Conservation (phyloP, 1,284 basidiomycete genomes). For the Malassezia yamatoensis region DNA sequence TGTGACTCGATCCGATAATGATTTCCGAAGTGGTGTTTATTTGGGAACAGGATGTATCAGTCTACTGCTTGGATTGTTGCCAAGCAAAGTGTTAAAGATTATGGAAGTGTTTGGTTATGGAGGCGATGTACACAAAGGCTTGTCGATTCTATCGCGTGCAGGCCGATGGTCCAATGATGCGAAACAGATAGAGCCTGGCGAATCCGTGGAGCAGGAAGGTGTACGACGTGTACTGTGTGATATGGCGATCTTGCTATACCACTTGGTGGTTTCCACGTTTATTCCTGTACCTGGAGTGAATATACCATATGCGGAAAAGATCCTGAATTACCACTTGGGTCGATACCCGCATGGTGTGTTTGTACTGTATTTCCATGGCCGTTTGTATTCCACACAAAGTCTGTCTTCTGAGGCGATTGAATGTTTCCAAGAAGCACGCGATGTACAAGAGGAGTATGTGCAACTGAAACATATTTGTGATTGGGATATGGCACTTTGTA, state of each 20-base stretch:
- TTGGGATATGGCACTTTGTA: slow-evolving; percentile 45
- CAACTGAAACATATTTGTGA: slow-evolving; percentile 46
- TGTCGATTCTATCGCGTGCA: slow-evolving; percentile 34
- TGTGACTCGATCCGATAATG: slow-evolving; percentile 28
- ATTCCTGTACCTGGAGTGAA: slow-evolving; percentile 45
- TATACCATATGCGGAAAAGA: slow-evolving; percentile 43
- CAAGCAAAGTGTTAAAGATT: slow-evolving; percentile 44
- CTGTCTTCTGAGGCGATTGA: slow-evolving; percentile 33
- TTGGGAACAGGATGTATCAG: slow-evolving; percentile 45
- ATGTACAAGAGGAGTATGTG: slow-evolving; percentile 43
- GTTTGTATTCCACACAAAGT: slow-evolving; percentile 45
- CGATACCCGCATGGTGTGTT: slow-evolving; percentile 45
- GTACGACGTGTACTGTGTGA: slow-evolving; percentile 37
- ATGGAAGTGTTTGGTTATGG: slow-evolving; percentile 48
- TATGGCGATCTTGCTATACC: slow-evolving; percentile 43
- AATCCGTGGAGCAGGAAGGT: slow-evolving; percentile 25
- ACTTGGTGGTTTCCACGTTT: slow-evolving; percentile 45
- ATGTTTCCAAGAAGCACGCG: slow-evolving; percentile 36
- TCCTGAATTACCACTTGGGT: slow-evolving; percentile 41
- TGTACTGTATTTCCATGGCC: slow-evolving; percentile 47
- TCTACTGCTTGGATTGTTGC: slow-evolving; percentile 44
- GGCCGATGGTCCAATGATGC: slow-evolving; percentile 31
- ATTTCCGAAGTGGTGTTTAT: slow-evolving; percentile 44
- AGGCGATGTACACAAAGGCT: slow-evolving; percentile 32
- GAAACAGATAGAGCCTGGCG: slow-evolving; percentile 21